Percentiles rank a stretch among this genome's conserved stretches.
These are phyloP conservation scores for Ampelocalamus luodianensis DNA, from an alignment of 176 grass and related monocot species.

Conservation along the genomic window DNA sequence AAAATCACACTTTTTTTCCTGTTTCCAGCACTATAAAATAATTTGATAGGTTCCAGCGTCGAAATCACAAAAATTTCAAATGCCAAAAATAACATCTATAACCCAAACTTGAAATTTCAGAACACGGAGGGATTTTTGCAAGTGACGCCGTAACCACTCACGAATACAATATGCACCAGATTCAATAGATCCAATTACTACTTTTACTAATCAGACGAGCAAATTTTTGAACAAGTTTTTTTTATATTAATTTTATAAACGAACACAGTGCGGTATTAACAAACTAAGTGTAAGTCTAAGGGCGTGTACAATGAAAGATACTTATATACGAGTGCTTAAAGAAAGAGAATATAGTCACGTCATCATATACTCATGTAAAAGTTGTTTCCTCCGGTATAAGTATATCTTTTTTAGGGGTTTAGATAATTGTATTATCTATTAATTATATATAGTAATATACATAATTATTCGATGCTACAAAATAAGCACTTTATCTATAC, in stretches of 20 bases:
- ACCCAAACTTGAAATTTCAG: background rate
- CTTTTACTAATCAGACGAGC: background rate
- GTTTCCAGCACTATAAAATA: background rate
- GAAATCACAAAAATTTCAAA: background rate
- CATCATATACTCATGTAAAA: too few relatives aligned
- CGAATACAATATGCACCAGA: background rate
- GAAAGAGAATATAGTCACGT: too few relatives aligned
- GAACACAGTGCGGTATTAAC: background rate
- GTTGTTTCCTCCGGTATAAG: too few relatives aligned
- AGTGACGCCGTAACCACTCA: background rate
- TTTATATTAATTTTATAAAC: background rate
- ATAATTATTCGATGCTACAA: too few relatives aligned
- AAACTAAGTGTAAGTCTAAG: too few relatives aligned
- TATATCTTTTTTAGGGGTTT: too few relatives aligned
- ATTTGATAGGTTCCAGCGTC: background rate
- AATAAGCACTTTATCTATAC: too few relatives aligned
- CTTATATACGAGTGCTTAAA: too few relatives aligned
- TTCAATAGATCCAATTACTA: constrained; percentile 8
- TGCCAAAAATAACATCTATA: background rate
- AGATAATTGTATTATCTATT: too few relatives aligned
- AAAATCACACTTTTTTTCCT: background rate
- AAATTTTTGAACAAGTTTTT: background rate
- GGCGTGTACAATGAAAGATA: too few relatives aligned
- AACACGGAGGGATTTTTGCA: background rate
- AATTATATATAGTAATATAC: too few relatives aligned